phyloP scores from a whole-genome alignment of 345 rosid species.

The Hirschfeldia incana region DNA sequence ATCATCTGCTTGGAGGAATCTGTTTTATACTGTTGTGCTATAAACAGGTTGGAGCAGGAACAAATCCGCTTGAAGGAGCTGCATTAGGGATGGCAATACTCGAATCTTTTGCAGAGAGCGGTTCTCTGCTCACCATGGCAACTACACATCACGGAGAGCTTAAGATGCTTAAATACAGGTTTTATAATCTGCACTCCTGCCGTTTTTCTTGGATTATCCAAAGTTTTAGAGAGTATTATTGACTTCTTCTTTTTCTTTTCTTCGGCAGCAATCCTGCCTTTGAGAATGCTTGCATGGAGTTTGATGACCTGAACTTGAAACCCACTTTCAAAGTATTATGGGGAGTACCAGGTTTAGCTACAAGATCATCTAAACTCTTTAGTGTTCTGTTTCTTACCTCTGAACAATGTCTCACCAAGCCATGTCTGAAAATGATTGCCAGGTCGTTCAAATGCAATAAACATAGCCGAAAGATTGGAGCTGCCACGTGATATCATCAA shows the following conservation, averaged over 20 bases:
- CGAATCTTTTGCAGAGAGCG: slow-evolving; percentile 75
- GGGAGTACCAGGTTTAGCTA: slow-evolving; percentile 92
- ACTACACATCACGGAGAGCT: slow-evolving; percentile 95
- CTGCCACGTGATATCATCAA: slow-evolving; percentile 52
- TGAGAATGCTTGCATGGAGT: slow-evolving; percentile 98
- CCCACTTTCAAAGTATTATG: slow-evolving; percentile 93
- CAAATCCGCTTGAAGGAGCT: slow-evolving; percentile 98
- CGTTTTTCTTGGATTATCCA: not conserved
- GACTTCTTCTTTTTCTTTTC: slow-evolving; percentile 16
- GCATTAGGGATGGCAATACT: slow-evolving; percentile 91
- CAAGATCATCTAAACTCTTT: not conserved
- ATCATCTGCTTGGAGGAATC: not conserved
- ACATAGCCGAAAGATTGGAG: slow-evolving; percentile 84
- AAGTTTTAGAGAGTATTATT: not conserved
- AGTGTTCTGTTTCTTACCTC: not conserved
- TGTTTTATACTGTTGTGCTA: slow-evolving; percentile 10
- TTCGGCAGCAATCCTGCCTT: slow-evolving; percentile 62
- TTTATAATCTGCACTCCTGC: slow-evolving; percentile 1
- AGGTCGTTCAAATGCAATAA: slow-evolving; percentile 96
- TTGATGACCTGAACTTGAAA: slow-evolving; percentile 78
- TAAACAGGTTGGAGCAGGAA: slow-evolving; percentile 88
- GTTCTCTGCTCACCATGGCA: slow-evolving; percentile 82
- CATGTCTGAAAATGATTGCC: slow-evolving; percentile 6
- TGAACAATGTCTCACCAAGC: slow-evolving; percentile 1
- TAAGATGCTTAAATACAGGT: slow-evolving; percentile 92